Conservation (phyloP, 352 stramenopile species). For the Hyaloperonospora brassicae region DNA sequence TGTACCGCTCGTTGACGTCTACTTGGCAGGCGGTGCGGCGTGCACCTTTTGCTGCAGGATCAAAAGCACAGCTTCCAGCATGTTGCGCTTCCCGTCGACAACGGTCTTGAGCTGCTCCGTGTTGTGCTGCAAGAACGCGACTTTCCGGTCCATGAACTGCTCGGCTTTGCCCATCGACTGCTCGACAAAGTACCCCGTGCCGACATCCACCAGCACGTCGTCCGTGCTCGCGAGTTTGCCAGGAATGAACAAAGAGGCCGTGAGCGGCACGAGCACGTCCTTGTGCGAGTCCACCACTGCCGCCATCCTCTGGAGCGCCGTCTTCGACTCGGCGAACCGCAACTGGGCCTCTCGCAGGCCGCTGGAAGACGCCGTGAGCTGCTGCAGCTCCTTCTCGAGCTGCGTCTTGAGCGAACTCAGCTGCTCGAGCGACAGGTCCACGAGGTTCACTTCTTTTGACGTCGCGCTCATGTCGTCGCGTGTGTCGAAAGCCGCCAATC, state of each 20-base stretch:
- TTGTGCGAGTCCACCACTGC: constrained; percentile 53
- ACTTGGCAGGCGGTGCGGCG: constrained; percentile 27
- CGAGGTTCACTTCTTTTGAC: constrained; percentile 61
- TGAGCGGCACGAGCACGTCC: constrained; percentile 91
- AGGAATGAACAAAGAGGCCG: constrained; percentile 91
- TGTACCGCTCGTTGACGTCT: no score
- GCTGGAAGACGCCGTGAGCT: constrained; percentile 61
- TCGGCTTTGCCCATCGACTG: constrained; percentile 85
- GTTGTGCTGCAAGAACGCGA: constrained; percentile 89
- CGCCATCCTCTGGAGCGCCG: constrained; percentile 53
- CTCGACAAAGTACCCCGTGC: constrained; percentile 92
- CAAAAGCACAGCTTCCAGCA: constrained; percentile 71
- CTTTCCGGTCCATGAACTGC: constrained; percentile 89
- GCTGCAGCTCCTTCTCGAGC: constrained; percentile 77
- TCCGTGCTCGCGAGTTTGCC: constrained; percentile 82
- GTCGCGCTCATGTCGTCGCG: background rate
- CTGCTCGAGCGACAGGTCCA: constrained; percentile 90
- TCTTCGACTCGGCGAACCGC: constrained; percentile 76
- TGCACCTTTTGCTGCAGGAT: constrained; percentile 84
- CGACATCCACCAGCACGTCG: constrained; percentile 90
- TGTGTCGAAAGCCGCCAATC: no score
- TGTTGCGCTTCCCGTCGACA: constrained; percentile 71
- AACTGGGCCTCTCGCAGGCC: constrained; percentile 65
- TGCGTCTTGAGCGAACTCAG: constrained; percentile 88
- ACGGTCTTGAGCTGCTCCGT: constrained; percentile 89